Percentiles rank a stretch among this genome's conserved stretches.
phyloP scores from a whole-genome alignment of 129 eudicot genomes.

The Solidago caesia region DNA sequence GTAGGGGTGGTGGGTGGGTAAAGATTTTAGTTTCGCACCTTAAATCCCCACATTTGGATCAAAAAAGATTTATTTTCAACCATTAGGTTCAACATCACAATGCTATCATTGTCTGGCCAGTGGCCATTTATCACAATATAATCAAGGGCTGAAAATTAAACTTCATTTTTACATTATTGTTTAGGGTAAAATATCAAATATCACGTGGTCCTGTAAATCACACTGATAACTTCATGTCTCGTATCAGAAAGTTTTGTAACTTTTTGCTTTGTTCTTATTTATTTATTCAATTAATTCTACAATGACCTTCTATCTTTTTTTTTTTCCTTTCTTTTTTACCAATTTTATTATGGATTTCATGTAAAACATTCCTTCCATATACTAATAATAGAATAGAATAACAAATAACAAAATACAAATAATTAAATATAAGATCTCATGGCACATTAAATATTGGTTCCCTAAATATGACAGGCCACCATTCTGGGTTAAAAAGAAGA shows the following conservation, averaged over 20 bases:
- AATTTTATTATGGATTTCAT: not conserved
- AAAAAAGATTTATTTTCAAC: not conserved
- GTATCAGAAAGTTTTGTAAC: conserved; percentile 13
- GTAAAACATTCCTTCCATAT: not conserved
- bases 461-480: not conserved
- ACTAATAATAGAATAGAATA: no score
- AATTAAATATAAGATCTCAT: not conserved
- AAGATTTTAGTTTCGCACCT: not conserved
- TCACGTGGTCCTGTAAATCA: conserved; percentile 27
- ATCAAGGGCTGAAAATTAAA: conserved; percentile 11
- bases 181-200: not conserved
- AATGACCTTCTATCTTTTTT: no score
- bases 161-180: not conserved
- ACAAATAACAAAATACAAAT: not conserved
- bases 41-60: conserved; percentile 5
- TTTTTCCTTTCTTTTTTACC: no score
- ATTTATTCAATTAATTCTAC: not conserved
- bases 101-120: not conserved
- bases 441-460: not conserved
- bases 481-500: not conserved
- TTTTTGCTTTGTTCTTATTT: not conserved
- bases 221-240: conserved; percentile 27
- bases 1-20: no score
- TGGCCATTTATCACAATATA: not conserved
- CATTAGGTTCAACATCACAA: not conserved